Evolutionary conservation across 192 early-diverging fungal species (phyloP).

Genomic region (Backusella circina): DNA sequence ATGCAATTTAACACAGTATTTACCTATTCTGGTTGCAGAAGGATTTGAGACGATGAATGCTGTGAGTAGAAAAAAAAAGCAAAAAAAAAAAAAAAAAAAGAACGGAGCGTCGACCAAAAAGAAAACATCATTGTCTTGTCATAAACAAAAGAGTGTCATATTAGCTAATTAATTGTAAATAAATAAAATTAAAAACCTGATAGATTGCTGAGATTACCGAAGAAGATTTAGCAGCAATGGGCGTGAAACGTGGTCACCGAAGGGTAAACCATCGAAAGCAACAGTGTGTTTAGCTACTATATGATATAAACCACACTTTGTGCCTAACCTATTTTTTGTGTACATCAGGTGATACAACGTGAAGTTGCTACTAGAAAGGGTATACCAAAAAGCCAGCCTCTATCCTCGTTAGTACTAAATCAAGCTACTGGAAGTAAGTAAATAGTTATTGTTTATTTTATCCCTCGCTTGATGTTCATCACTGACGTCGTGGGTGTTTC

Average conservation of each 20-base stretch:
- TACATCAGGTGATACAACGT: slow-evolving; percentile 28
- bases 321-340: background rate
- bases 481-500: background rate
- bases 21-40: slow-evolving; percentile 21
- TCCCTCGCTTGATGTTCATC: background rate
- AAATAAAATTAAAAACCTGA: background rate
- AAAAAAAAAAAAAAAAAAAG: background rate
- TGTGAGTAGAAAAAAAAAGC: slow-evolving; percentile 8
- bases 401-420: background rate
- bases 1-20: slow-evolving; percentile 28
- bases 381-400: background rate
- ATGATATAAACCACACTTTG: background rate
- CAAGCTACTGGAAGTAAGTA: background rate
- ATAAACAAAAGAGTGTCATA: background rate
- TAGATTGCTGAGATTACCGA: slow-evolving; percentile 37
- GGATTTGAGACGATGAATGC: slow-evolving; percentile 30
- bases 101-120: background rate
- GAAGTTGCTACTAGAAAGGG: slow-evolving; percentile 24
- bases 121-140: background rate
- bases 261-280: slow-evolving; percentile 22
- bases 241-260: slow-evolving; percentile 41
- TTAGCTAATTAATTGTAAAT: background rate
- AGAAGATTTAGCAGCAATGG: slow-evolving; percentile 31
- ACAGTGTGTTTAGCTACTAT: slow-evolving; percentile 1
- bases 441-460: background rate